Evolutionary conservation across 495 filamentous ascomycete genomes (phyloP).

Genomic region (Tetracladium marchalianum): DNA sequence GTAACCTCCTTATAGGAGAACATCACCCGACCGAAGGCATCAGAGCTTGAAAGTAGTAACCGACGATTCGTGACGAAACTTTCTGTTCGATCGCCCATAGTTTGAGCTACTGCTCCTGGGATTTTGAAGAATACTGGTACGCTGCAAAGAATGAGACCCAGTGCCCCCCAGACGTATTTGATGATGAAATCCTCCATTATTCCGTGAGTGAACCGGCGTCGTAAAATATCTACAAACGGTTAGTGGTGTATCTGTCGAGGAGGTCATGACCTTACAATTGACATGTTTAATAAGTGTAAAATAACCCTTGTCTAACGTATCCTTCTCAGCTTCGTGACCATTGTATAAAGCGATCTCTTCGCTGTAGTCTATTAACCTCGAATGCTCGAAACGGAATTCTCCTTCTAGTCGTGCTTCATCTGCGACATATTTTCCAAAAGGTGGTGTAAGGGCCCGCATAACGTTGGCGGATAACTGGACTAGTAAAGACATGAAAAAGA

Average conservation of each 20-base stretch:
- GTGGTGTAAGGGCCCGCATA: slow-evolving; percentile 93
- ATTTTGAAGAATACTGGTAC: slow-evolving; percentile 93
- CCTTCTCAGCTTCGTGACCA: slow-evolving; percentile 93
- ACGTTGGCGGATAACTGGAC: slow-evolving; percentile 87
- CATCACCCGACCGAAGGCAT: slow-evolving; percentile 95
- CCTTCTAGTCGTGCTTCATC: slow-evolving; percentile 92
- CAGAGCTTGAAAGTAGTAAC: slow-evolving; percentile 82
- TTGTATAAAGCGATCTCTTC: slow-evolving; percentile 91
- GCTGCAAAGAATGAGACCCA: slow-evolving; percentile 89
- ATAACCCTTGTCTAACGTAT: slow-evolving; percentile 94
- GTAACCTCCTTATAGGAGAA: slow-evolving; percentile 96
- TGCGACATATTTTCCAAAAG: slow-evolving; percentile 95
- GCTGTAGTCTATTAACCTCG: slow-evolving; percentile 84
- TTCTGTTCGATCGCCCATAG: slow-evolving; percentile 86
- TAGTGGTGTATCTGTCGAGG: neutral
- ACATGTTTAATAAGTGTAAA: slow-evolving; percentile 99
- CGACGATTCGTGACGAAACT: slow-evolving; percentile 92
- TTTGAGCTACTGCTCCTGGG: slow-evolving; percentile 60
- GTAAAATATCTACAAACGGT: slow-evolving; percentile 51
- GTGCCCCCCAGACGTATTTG: slow-evolving; percentile 97
- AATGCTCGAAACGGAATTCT: slow-evolving; percentile 94
- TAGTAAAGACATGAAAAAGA: slow-evolving; percentile 82
- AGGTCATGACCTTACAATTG: slow-evolving; percentile 41
- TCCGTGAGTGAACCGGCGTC: slow-evolving; percentile 83
- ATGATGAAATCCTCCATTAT: slow-evolving; percentile 99